Percentiles rank a stretch among this genome's conserved stretches.
Conservation (phyloP, 768 basidiomycete genomes). For the Russula compacta region DNA sequence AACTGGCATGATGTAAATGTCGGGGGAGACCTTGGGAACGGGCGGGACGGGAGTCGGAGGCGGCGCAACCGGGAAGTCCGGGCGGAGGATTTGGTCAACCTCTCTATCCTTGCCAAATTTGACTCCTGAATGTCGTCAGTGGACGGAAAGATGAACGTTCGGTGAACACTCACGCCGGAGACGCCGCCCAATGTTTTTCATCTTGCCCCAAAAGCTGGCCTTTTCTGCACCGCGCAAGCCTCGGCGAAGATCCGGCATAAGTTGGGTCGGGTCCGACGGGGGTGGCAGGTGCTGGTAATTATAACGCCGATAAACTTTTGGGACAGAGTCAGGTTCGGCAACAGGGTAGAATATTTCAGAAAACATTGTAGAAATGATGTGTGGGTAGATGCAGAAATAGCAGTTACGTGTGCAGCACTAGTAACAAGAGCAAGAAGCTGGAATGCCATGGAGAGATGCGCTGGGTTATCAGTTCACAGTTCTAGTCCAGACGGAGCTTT, state of each 20-base stretch:
- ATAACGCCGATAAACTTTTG: background rate
- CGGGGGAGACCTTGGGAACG: background rate
- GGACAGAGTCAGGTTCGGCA: background rate
- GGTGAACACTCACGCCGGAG: background rate
- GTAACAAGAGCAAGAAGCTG: background rate
- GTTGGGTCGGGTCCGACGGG: background rate
- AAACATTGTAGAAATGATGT: background rate
- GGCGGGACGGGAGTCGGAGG: background rate
- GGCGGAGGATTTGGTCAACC: background rate
- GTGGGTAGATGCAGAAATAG: background rate
- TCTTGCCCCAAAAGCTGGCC: background rate
- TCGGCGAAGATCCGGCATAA: background rate
- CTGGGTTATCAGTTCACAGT: background rate
- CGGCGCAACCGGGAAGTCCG: constrained; percentile 10
- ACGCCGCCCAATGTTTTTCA: constrained; percentile 6
- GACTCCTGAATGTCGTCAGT: background rate
- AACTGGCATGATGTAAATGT: background rate
- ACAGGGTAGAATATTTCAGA: background rate
- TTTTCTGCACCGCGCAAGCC: background rate
- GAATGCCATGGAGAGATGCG: background rate
- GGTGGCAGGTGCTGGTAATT: background rate
- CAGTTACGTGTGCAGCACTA: constrained; percentile 2
- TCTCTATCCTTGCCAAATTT: background rate
- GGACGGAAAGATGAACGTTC: background rate
- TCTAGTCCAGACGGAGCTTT: background rate